Percentiles rank a stretch among this genome's conserved stretches.
phyloP scores from a whole-genome alignment of 2,329 filamentous ascomycete species.

The Aspergillus neoniger region DNA sequence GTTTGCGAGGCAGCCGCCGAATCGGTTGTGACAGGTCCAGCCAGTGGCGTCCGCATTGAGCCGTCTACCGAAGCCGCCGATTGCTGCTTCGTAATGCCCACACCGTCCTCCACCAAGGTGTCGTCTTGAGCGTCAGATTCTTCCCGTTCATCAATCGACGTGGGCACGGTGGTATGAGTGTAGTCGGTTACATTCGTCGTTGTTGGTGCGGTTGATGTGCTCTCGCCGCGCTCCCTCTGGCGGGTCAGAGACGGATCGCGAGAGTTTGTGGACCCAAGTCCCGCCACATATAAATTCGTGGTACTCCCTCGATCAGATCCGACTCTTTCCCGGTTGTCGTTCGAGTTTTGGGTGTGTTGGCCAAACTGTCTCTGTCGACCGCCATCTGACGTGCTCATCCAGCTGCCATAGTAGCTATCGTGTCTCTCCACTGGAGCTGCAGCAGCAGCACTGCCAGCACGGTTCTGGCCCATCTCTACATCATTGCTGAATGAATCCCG shows the following conservation, averaged over 20 bases:
- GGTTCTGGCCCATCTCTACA: constrained; percentile 25
- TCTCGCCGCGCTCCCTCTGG: constrained; percentile 30
- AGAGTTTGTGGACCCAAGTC: constrained; percentile 16
- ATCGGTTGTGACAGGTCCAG: constrained; percentile 9
- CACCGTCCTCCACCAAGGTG: constrained; percentile 13
- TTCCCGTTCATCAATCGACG: constrained; percentile 32
- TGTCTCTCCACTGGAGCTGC: constrained; percentile 26
- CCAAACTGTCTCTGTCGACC: constrained; percentile 22
- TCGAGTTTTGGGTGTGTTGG: constrained; percentile 10
- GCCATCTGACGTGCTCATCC: constrained; percentile 52
- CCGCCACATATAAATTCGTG: constrained; percentile 22
- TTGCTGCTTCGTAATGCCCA: constrained; percentile 9
- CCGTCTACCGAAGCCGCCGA: background rate
- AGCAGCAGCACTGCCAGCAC: constrained; percentile 13
- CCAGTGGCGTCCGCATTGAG: background rate
- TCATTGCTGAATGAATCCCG: constrained; percentile 35
- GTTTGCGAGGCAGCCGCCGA: constrained; percentile 2
- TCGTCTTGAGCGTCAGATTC: constrained; percentile 12
- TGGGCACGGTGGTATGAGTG: constrained; percentile 37
- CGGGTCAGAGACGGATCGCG: constrained; percentile 14
- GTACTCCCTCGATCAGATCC: constrained; percentile 8
- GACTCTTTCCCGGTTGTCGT: constrained; percentile 7
- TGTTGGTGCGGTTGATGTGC: constrained; percentile 37
- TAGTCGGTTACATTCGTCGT: constrained; percentile 36
- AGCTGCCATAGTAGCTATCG: constrained; percentile 53